Conservation (phyloP, 2,329 filamentous ascomycete genomes). For the Ophiocordyceps polyrhachis-furcata region DNA sequence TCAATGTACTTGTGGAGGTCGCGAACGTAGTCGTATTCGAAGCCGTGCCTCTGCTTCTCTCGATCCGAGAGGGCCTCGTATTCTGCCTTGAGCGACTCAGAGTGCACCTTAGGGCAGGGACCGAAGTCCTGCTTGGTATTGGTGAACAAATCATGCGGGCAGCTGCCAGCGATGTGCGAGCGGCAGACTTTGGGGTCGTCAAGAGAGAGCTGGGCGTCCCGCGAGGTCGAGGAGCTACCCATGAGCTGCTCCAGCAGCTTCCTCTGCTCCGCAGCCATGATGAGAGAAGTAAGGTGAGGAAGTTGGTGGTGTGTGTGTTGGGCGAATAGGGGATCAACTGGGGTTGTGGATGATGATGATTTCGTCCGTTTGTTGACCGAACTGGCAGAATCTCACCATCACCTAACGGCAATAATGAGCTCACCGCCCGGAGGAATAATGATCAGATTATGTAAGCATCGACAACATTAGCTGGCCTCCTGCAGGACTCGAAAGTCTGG, state of each 20-base stretch:
- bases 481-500: no score
- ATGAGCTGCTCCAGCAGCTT: conserved; percentile 97
- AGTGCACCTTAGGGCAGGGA: conserved; percentile 72
- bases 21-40: conserved; percentile 91
- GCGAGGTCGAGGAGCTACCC: conserved; percentile 54
- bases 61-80: conserved; percentile 57
- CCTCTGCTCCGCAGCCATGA: conserved; percentile 84
- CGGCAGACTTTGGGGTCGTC: conserved; percentile 88
- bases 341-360: no score
- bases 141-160: conserved; percentile 96
- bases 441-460: no score
- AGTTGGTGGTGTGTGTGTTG: no score
- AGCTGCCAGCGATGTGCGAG: conserved; percentile 83
- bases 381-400: no score
- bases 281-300: conserved; percentile 15
- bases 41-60: conserved; percentile 63
- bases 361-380: no score
- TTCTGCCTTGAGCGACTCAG: conserved; percentile 72
- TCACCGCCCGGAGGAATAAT: no score
- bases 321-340: no score
- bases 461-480: no score
- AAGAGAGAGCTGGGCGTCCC: conserved; percentile 66
- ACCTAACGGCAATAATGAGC: no score
- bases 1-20: conserved; percentile 95
- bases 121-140: conserved; percentile 98